A percentile compares a stretch with the other conserved stretches of the same genome.
Conservation (phyloP, 2,329 filamentous ascomycete genomes). For the Drechslerella dactyloides region DNA sequence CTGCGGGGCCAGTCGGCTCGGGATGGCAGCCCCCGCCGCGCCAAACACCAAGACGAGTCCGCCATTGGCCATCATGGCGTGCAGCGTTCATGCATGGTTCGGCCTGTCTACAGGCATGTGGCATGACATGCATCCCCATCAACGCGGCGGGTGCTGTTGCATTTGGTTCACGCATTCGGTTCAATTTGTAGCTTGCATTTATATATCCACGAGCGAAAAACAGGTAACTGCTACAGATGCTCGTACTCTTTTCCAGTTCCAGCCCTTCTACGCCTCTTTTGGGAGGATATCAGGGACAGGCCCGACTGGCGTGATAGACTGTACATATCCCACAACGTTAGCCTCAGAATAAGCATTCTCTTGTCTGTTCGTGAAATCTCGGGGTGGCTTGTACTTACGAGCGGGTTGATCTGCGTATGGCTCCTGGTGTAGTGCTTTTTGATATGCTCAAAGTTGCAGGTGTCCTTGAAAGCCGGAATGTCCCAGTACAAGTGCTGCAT, state of each 20-base stretch:
- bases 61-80: neutral
- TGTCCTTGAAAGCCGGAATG: slow-evolving; percentile 75
- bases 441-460: slow-evolving; percentile 93
- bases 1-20: neutral
- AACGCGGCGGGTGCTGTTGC: too few relatives aligned
- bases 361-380: neutral
- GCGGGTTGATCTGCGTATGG: slow-evolving; percentile 71
- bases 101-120: too few relatives aligned
- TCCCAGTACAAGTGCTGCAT: slow-evolving; percentile 85
- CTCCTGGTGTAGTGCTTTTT: slow-evolving; percentile 67
- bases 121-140: too few relatives aligned
- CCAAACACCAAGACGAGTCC: neutral
- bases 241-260: neutral
- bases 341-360: neutral
- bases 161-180: neutral
- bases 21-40: neutral
- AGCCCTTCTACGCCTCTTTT: slow-evolving; percentile 17
- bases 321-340: neutral
- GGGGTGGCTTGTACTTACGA: slow-evolving; percentile 51
- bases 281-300: slow-evolving; percentile 43
- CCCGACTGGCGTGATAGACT: slow-evolving; percentile 45
- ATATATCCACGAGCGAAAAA: neutral
- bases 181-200: too few relatives aligned
- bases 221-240: neutral
- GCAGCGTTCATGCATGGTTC: neutral